Base-by-base conservation (phyloP, 2,329 filamentous ascomycete genomes). In the Chrysosporium queenslandicum region DNA sequence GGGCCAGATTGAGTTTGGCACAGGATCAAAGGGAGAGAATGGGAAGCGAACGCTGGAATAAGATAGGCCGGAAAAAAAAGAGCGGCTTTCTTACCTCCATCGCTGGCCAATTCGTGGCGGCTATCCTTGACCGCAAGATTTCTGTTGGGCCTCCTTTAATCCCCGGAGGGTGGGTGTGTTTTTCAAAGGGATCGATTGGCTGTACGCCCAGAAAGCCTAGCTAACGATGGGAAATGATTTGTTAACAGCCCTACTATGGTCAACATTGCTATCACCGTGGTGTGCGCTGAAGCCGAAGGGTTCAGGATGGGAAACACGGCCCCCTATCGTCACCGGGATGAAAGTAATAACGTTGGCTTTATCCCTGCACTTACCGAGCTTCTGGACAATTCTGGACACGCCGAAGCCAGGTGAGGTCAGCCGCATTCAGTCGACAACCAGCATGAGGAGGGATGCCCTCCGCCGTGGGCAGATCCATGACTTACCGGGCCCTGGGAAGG, bases 41-140 rank as follows among this genome's bases (percentile, higher is more conserved):
- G 16, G 30, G 27, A 52, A 25, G 51, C 23, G 37, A 51, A 27
- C 18, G 14, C 20, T 41, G 40, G 30, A 32, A 53, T 25, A 46
- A 36, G 16, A 37, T 16, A 43, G 37, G 40, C 18, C 37, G 25
- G 27, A 29, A 29, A 56, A 21, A 37, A 43, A 55, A 54, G 42
- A 55, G 52, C 53, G 45, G 53, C 51, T 45, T 55, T 48, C 55
- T 56, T 56, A 58, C 56, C 55, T 58, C 56, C 56, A 58, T 58
- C 18, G 32, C 47, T 49, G 32, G 47, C 41, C 41, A 32, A 34
- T 54, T 47, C 48, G 34, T 20, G 39, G 27, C 46, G 32, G 46
- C 47, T 25, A 30, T 29, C 18, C 40, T 51, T 54, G 50, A 58
- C 54, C 52, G 52, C 56, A 58, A 56, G 52, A 53, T 55, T 52